Evolutionary conservation across 169 alveolate genomes (phyloP), one percentile per base, ranked within the genome.

Genomic region (Plasmodium vivax): DNA sequence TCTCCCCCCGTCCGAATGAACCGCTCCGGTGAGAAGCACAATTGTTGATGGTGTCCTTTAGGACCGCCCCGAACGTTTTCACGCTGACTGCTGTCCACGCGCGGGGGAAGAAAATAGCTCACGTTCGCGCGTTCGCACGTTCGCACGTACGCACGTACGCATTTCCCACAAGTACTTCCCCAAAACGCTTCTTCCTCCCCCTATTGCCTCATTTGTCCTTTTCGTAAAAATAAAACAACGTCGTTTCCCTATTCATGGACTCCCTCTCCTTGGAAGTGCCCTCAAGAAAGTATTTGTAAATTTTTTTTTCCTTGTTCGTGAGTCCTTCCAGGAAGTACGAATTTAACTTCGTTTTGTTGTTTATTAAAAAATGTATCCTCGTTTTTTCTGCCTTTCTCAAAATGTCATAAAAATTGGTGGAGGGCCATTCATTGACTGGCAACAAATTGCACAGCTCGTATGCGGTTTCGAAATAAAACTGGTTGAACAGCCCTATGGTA

Each of bases 301-400:
- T 91, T 82, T 91, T 91, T 82, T 77, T 91, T 82, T 91, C 95
- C 83, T 82, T 91, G 73, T 91, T 91, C 72, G 95, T 91, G 56
- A 91, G 92, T 6, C 95, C 95, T 19, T 91, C 95, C 75, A 91
- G 83, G 62, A 91, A 91, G 83, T 82, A 91, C 10, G 95, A 81
- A 81, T 91, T 91, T 81, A 91, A n/a, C 38, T 91, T 91, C 34
- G 91, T 91, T 82, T 82, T 91, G 62, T 91, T 91, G 51, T 82
- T 91, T 45, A 91, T 91, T 47, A 91, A 72, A 71, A 81, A 91
- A 47, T 91, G 92, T 68, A 91, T 82, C 83, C 95, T 91, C 2
- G 92, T 82, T 82, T 91, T 91, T 91, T 91, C 95, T 62, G 95
- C 95, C 54, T 91, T 91, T 71, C 92, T 91, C 58, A 91, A 82